These are phyloP conservation scores for Grosmannia huntii DNA, from an alignment of 2,329 filamentous ascomycete species.

Conservation along the genomic window DNA sequence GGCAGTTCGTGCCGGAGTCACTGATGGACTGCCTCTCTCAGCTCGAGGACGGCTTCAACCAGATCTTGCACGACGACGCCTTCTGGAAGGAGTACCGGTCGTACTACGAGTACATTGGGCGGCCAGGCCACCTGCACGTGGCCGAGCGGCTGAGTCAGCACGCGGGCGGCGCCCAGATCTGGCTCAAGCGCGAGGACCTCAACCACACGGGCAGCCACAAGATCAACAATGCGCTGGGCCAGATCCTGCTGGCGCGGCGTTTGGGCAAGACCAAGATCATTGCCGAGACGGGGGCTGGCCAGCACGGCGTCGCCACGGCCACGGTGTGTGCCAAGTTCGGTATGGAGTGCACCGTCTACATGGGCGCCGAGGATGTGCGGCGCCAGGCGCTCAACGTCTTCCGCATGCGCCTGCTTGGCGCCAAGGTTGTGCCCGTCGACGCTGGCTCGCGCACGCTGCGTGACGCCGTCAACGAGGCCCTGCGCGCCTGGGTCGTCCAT, in stretches of 20 bases:
- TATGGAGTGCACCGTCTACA: slow-evolving; percentile 96
- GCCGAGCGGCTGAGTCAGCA: slow-evolving; percentile 80
- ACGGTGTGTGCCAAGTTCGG: slow-evolving; percentile 97
- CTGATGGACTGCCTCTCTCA: slow-evolving; percentile 93
- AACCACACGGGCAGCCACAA: slow-evolving; percentile 98
- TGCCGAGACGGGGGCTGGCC: slow-evolving; percentile 91
- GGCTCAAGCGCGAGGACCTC: slow-evolving; percentile 92
- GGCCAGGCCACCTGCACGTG: slow-evolving; percentile 81
- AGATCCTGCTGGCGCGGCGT: slow-evolving; percentile 72
- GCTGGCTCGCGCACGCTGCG: slow-evolving; percentile 74
- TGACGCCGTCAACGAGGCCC: slow-evolving; percentile 87
- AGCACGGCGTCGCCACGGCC: slow-evolving; percentile 94
- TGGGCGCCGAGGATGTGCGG: slow-evolving; percentile 95
- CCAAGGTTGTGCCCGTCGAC: slow-evolving; percentile 84
- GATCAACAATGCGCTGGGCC: slow-evolving; percentile 96
- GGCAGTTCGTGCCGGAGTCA: slow-evolving; percentile 94
- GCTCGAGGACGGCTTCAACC: slow-evolving; percentile 81
- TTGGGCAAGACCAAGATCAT: slow-evolving; percentile 96
- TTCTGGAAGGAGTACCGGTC: slow-evolving; percentile 98
- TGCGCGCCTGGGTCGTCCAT: slow-evolving; percentile 86
- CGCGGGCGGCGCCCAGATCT: slow-evolving; percentile 88
- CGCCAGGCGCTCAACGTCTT: slow-evolving; percentile 96
- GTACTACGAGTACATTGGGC: slow-evolving; percentile 95
- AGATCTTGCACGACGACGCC: slow-evolving; percentile 70
- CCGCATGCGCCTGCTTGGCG: slow-evolving; percentile 91